These are phyloP conservation scores for Ustilago xerochloae DNA, from an alignment of 1,284 basidiomycete genomes.

Conservation along the genomic window DNA sequence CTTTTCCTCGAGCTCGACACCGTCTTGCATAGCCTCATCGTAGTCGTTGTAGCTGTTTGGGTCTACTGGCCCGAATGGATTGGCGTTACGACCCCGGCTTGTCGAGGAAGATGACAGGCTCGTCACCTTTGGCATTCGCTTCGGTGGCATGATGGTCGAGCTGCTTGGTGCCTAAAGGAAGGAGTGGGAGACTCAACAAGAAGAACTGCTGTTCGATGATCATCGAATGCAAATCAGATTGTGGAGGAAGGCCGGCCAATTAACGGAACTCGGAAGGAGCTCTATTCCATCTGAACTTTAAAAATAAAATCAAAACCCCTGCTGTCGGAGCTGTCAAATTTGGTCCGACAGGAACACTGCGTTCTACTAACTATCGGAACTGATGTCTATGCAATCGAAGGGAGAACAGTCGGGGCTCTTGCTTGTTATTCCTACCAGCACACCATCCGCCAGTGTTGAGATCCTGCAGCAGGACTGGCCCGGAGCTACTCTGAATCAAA, in stretches of 20 bases:
- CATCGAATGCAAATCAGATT: not conserved
- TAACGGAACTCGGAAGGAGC: too few relatives aligned
- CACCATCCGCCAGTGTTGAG: too few relatives aligned
- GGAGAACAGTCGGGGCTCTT: too few relatives aligned
- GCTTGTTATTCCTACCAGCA: too few relatives aligned
- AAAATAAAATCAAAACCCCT: too few relatives aligned
- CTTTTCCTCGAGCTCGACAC: conserved; percentile 55
- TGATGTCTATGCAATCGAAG: not conserved
- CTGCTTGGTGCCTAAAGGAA: not conserved
- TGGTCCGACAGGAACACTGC: not conserved
- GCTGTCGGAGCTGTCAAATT: conserved; percentile 1
- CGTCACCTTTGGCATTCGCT: conserved; percentile 36
- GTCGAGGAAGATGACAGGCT: conserved; percentile 19
- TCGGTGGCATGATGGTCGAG: conserved; percentile 20
- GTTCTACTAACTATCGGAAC: too few relatives aligned
- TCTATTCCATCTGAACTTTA: too few relatives aligned
- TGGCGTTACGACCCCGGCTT: conserved; percentile 12
- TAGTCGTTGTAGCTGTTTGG: conserved; percentile 39
- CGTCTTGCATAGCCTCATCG: conserved; percentile 55
- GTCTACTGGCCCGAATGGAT: conserved; percentile 28
- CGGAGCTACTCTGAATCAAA: too few relatives aligned
- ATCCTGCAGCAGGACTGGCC: too few relatives aligned
- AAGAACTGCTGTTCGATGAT: not conserved
- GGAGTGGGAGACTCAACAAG: not conserved
- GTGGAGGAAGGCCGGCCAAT: not conserved